Percentiles rank a stretch among this genome's conserved stretches.
Conservation (phyloP, 2,329 filamentous ascomycete genomes). For the Scopulariopsis brevicaulis region DNA sequence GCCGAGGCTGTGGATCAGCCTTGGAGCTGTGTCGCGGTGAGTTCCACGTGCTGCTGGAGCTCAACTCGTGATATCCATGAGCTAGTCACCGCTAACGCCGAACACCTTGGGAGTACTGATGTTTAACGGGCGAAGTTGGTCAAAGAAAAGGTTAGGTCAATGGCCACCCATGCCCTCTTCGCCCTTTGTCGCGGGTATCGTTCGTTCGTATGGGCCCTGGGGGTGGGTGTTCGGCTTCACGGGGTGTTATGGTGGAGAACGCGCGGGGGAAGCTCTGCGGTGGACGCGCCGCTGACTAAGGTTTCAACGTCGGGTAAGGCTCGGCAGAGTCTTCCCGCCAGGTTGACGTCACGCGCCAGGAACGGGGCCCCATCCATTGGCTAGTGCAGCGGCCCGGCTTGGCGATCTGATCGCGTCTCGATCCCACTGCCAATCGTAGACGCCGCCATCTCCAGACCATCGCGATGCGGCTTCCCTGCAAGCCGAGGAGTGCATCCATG, state of each 20-base stretch:
- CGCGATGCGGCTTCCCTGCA: conserved; percentile 33
- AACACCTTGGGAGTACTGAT: not conserved
- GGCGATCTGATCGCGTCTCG: conserved; percentile 13
- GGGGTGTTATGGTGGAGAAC: not conserved
- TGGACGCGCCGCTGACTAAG: conserved; percentile 4
- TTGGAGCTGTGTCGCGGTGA: not conserved
- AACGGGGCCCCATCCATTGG: not conserved
- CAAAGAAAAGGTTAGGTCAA: not conserved
- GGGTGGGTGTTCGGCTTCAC: not conserved
- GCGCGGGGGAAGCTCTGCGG: not conserved
- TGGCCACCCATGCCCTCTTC: no score
- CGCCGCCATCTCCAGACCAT: conserved; percentile 45
- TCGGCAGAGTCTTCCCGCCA: not conserved
- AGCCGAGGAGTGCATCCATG: conserved; percentile 43
- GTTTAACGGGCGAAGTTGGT: not conserved
- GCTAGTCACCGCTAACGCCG: not conserved
- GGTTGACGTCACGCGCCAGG: not conserved
- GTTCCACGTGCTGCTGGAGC: not conserved
- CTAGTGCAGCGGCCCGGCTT: not conserved
- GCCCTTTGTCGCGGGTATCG: no score
- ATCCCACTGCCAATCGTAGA: conserved; percentile 46
- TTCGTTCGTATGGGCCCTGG: not conserved
- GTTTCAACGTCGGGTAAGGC: not conserved
- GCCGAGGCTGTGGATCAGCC: not conserved
- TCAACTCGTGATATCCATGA: not conserved